These are phyloP conservation scores for Aciculoconidium aculeatum DNA, from an alignment of 805 yeast species.

Conservation along the genomic window DNA sequence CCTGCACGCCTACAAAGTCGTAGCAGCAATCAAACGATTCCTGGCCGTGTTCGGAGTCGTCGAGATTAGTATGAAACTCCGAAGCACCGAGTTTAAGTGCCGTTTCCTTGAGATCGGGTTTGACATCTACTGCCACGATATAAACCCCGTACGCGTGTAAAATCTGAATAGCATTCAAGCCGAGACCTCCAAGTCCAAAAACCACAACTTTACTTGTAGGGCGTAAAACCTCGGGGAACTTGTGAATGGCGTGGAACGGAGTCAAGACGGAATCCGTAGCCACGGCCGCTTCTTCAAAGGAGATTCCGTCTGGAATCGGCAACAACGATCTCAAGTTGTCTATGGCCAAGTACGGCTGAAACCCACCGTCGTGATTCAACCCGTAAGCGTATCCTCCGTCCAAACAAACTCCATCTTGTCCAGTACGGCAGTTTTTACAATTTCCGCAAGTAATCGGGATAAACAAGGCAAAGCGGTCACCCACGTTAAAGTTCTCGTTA, in stretches of 20 bases:
- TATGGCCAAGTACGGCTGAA: conserved; percentile 33
- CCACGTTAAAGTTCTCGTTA: conserved; percentile 20
- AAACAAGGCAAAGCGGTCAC: conserved; percentile 24
- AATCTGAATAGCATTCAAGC: conserved; percentile 39
- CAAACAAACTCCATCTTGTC: conserved; percentile 28
- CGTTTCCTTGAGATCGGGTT: conserved; percentile 16
- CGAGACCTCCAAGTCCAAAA: conserved; percentile 39
- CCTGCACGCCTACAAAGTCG: conserved; percentile 35
- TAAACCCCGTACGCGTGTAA: conserved; percentile 26
- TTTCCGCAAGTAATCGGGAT: conserved; percentile 30
- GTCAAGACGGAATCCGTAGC: conserved; percentile 39
- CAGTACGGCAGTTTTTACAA: conserved; percentile 29
- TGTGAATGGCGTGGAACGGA: conserved; percentile 37
- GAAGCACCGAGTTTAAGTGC: conserved; percentile 37
- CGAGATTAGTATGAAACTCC: conserved; percentile 31
- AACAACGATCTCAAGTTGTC: conserved; percentile 29
- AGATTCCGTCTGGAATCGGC: conserved; percentile 35
- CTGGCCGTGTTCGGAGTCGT: conserved; percentile 16
- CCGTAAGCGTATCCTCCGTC: conserved; percentile 24
- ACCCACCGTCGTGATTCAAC: conserved; percentile 35
- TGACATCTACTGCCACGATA: conserved; percentile 30
- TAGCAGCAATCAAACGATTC: conserved; percentile 35
- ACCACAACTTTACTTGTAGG: conserved; percentile 34
- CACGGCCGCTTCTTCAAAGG: conserved; percentile 35
- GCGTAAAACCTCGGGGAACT: conserved; percentile 20